Evolutionary conservation across 225 moss, liverwort and hornwort species (phyloP).

Genomic region (Bryoerythrophyllum caledonicum): DNA sequence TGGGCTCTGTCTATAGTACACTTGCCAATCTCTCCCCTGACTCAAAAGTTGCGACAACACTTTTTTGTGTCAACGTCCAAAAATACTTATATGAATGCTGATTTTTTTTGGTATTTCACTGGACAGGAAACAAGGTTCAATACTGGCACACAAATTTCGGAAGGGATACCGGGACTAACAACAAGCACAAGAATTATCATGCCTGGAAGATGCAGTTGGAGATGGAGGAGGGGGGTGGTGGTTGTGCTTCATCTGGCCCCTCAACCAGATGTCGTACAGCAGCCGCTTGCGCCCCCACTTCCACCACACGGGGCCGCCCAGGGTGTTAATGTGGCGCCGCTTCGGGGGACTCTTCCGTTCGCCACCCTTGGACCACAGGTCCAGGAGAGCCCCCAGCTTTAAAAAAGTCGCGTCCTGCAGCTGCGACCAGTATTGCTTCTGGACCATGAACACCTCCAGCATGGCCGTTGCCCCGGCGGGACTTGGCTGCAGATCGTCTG

Average conservation of each 20-base stretch:
- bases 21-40: conserved; percentile 22
- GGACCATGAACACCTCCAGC: conserved; percentile 70
- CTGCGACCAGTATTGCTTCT: conserved; percentile 70
- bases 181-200: conserved; percentile 49
- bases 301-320: conserved; percentile 66
- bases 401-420: conserved; percentile 66
- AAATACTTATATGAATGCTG: neutral
- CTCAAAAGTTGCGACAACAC: conserved; percentile 47
- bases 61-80: conserved; percentile 27
- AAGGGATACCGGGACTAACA: conserved; percentile 30
- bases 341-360: conserved; percentile 45
- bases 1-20: conserved; percentile 45
- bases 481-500: conserved; percentile 64
- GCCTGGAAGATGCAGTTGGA: conserved; percentile 25
- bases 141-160: conserved; percentile 4
- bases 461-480: conserved; percentile 70
- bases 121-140: conserved; percentile 21
- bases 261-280: conserved; percentile 56
- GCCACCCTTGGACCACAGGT: conserved; percentile 35
- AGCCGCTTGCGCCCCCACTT: conserved; percentile 64
- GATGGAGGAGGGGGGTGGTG: neutral
- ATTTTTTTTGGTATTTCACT: conserved; percentile 4
- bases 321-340: conserved; percentile 36
- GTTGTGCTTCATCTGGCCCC: conserved; percentile 55
- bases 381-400: conserved; percentile 45